Base-by-base conservation (phyloP, 441 rosid species). In the Adansonia rubrostipa region DNA sequence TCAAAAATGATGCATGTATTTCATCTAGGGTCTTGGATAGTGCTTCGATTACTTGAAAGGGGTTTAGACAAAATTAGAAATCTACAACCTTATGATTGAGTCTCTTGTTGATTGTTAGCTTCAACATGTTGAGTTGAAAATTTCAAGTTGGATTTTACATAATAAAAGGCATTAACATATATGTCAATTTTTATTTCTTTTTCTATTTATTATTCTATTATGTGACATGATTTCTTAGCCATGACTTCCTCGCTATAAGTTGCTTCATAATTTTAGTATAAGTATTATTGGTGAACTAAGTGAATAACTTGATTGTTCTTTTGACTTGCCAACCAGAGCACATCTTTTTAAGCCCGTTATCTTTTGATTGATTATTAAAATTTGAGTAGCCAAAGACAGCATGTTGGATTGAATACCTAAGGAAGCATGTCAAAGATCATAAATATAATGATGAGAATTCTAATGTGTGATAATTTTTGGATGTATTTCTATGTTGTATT, bases 341-440 rank as follows among this genome's bases (percentile, higher is more conserved):
- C 96, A 95, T 78, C 99, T 97, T 51, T 88, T 95, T 74, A 95
- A 95, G 86, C 93, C 97, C 6, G 93, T 95, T 56, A 79, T 92
- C 81, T 98, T 92, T 82, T 95, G 87, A 88, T 81, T 65, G 56
- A 58, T 45, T 10, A 0, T 24, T 15, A n/a, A 42, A 20, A 64
- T 57, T 10, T 48, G 28, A 60, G 58, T 14, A 9, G 7, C 13
- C 58, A 17, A 57, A 22, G 47, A 62, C 45, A n/a, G 67, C 0
- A 20, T 45, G 76, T 44, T 50, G 50, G 51, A 70, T 50, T 40
- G 36, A 73, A 19, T 69, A 20, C 19, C 14, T 67, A 42, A 66
- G 28, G 3, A 20, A 47, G 47, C 73, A 47, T 68, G 42, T 50
- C 33, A 22, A 11, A 48, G 40, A 48, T 5, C 54, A 45, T 10